These are phyloP conservation scores for Cladosporium sp. DNA, from an alignment of 2,329 filamentous ascomycete species.

Conservation along the genomic window DNA sequence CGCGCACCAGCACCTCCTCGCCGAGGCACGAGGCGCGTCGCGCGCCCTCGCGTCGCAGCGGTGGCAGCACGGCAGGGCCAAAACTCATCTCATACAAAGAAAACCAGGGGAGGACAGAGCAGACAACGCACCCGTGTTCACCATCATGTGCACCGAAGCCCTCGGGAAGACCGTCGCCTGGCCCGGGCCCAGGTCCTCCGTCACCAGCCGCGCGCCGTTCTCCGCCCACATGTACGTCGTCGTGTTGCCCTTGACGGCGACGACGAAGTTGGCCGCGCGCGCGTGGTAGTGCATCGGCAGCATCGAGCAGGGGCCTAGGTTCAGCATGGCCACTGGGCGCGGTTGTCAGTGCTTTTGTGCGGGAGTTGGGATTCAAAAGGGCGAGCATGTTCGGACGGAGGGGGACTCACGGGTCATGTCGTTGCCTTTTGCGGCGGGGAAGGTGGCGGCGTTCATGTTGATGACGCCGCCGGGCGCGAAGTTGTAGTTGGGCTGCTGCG, in stretches of 20 bases:
- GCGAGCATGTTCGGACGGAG: no score
- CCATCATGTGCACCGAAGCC: conserved; percentile 46
- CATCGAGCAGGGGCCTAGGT: conserved; percentile 48
- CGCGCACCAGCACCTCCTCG: no score
- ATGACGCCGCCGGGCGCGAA: conserved; percentile 43
- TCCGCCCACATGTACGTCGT: conserved; percentile 48
- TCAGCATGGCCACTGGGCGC: conserved; percentile 29
- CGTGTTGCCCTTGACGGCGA: conserved; percentile 43
- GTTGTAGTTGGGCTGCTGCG: conserved; percentile 35
- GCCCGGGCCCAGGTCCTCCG: conserved; percentile 36
- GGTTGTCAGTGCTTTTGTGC: not conserved
- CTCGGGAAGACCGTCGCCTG: conserved; percentile 47
- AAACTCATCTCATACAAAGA: no score
- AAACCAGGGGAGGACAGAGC: not conserved
- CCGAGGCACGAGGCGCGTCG: no score
- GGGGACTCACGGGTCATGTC: conserved; percentile 41
- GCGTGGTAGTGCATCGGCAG: conserved; percentile 47
- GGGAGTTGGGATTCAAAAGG: no score
- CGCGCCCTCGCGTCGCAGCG: no score
- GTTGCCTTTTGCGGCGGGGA: conserved; percentile 42
- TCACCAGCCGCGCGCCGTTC: conserved; percentile 43
- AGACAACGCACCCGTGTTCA: conserved; percentile 40
- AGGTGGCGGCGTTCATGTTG: conserved; percentile 48
- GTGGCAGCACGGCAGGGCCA: no score
- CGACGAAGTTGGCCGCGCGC: conserved; percentile 45